Evolutionary conservation across 768 basidiomycete species (phyloP).

Genomic region (Kwoniella bestiolae): DNA sequence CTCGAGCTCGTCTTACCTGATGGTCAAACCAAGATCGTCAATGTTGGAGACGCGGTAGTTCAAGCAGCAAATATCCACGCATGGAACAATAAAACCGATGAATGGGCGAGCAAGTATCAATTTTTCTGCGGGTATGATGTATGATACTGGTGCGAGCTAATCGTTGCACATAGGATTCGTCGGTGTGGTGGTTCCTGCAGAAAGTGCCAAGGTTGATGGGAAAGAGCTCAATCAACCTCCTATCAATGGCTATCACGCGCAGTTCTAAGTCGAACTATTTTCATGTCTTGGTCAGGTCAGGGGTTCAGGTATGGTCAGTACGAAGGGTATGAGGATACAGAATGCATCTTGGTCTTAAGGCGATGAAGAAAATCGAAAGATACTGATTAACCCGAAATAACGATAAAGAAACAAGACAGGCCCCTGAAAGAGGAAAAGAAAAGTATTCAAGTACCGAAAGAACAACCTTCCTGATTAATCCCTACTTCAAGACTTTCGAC

Average conservation of each 20-base stretch:
- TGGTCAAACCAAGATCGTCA: slow-evolving; percentile 14
- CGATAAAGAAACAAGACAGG: too few species aligned
- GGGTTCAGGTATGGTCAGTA: too few species aligned
- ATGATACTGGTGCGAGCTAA: slow-evolving; percentile 26
- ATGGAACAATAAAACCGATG: slow-evolving; percentile 26
- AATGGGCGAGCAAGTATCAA: slow-evolving; percentile 26
- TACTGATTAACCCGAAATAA: too few species aligned
- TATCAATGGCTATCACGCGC: slow-evolving; percentile 20
- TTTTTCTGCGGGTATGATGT: slow-evolving; percentile 1
- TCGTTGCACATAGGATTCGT: slow-evolving; percentile 16
- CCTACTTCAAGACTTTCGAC: not conserved
- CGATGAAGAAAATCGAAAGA: too few species aligned
- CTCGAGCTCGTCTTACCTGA: slow-evolving; percentile 23
- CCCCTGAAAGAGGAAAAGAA: too few species aligned
- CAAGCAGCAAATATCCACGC: slow-evolving; percentile 29
- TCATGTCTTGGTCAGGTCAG: too few species aligned
- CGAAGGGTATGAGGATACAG: too few species aligned
- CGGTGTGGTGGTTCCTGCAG: slow-evolving; percentile 16
- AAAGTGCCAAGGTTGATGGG: slow-evolving; percentile 18
- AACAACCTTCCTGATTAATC: not conserved
- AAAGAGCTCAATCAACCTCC: slow-evolving; percentile 15
- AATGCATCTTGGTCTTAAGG: too few species aligned
- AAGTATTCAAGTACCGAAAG: too few species aligned
- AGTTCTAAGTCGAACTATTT: slow-evolving; percentile 22
- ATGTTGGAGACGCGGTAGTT: slow-evolving; percentile 22